These are phyloP conservation scores for Colletotrichum nymphaeae DNA, from an alignment of 2,329 filamentous ascomycete species.

Conservation along the genomic window DNA sequence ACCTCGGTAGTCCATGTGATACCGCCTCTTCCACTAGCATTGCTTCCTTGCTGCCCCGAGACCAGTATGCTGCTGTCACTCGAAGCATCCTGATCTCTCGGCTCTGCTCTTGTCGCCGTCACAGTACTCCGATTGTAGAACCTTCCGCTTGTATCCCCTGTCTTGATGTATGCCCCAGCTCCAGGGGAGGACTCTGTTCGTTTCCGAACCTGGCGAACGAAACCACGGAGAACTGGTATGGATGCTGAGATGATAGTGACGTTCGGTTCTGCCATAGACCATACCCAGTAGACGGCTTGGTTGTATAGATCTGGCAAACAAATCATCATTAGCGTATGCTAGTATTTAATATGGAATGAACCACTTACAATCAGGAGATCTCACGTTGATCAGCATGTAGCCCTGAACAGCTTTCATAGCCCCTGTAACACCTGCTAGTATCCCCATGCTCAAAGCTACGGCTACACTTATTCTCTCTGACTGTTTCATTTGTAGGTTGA, in stretches of 20 bases:
- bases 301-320: conserved; percentile 6
- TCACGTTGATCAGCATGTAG: conserved; percentile 32
- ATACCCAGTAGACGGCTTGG: conserved; percentile 34
- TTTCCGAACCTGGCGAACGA: conserved; percentile 31
- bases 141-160: conserved; percentile 3
- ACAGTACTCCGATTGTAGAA: conserved; percentile 13
- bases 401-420: conserved; percentile 39
- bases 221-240: conserved; percentile 43
- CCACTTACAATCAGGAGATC: conserved; percentile 35
- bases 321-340: too few species aligned
- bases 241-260: conserved; percentile 46
- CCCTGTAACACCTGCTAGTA: conserved; percentile 38
- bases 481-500: conserved; percentile 42
- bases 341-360: neutral
- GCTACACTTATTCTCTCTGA: conserved; percentile 43
- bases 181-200: neutral
- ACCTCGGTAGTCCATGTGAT: conserved; percentile 11
- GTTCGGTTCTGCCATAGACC: conserved; percentile 43
- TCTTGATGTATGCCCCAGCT: conserved; percentile 8
- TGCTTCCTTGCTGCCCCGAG: neutral
- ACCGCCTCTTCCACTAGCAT: neutral
- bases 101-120: neutral
- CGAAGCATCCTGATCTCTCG: conserved; percentile 14
- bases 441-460: conserved; percentile 43
- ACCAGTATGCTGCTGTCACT: conserved; percentile 33